Evolutionary conservation across 495 filamentous ascomycete genomes (phyloP), one percentile per base, ranked within the genome.

Genomic region (Neurospora intermedia): DNA sequence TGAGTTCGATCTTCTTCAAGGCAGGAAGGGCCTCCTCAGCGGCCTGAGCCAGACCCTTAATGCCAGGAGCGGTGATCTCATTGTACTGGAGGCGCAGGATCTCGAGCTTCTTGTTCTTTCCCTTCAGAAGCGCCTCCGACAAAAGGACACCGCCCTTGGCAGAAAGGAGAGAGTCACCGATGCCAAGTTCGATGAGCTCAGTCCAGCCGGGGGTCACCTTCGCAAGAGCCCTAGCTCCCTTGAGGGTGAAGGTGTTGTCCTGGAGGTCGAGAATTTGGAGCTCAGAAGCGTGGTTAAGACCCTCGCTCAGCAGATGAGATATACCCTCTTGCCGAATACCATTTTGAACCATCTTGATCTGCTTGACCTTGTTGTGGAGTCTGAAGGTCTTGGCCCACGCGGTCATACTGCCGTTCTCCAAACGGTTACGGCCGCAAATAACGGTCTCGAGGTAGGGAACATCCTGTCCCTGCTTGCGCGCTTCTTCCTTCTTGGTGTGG

Each of bases 341-440:
- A 81, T 99, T 98, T 82, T 98, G 96, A 43, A 96, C 94, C 96
- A 99, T 98, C 88, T 94, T 97, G 71, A 99, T 89, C 70, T 89
- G 90, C 81, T 90, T 91, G 41, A 98, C 85, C 39, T 88, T 88
- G 62, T 87, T 89, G 81, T 98, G 93, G 71, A 93, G 91, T 76
- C 88, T 87, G 78, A 93, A 97, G 0, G 92, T 88, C 77, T 89
- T 90, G 42, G 94, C 93, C 96, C 96, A 99, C 0, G 96, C 94
- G 20, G 87, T 89, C 96, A 98, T 98, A 75, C 90, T 93, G 70
- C 95, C 96, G 80, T 93, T 97, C 84, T 99, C 96, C 76, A 98
- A 86, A 69, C 96, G 87, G 81, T 99, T 99, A 41, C 96, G 92
- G 18, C 96, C 96, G 80, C 96, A 99, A 79, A 97, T 92, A 72